Base-by-base conservation (phyloP, 192 early-diverging fungal genomes). In the Paraglomus brasilianum region DNA sequence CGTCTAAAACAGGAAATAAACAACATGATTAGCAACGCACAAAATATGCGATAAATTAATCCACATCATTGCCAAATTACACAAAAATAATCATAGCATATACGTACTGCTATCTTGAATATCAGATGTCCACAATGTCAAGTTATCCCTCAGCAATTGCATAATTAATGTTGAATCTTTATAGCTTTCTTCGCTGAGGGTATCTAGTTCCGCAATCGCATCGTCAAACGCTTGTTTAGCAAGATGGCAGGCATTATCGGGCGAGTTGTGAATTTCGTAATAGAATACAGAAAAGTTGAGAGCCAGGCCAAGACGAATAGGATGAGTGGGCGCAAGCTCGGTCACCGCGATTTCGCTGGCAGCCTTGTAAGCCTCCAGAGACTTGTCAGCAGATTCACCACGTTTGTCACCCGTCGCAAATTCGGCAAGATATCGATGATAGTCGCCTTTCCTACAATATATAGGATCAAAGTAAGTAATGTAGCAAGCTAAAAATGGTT, bases 121-220 rank as follows among this genome's bases (percentile, higher is more conserved):
- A 73, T 98, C 96, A 70, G 95, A 95, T 65, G 95, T 97, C 97
- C 97, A 98, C 67, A 98, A 89, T 56, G 97, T 97, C 77, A 98
- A 87, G 86, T 98, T 98, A 83, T 98, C 97, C 71, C 97, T 88
- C 75, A 98, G 85, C 62, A 98, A 87, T 85, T 98, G 97, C 97
- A 98, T 98, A 82, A 98, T 98, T 72, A 98, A 86, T 58, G 97
- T 98, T 55, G 93, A 95, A 80, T 98, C 95, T 88, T 97, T 98
- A 92, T 98, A 98, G 65, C 92, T 94, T 82, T 97, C 97, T 82
- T 98, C 97, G 79, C 88, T 93, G 62, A 98, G 88, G 70, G 92
- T 96, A 87, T 98, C 97, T 65, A 98, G 86, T 83, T 97, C 97
- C 46, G 97, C 95, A 80, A 98, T 98, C 57, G 97, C 97, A 73